These are phyloP conservation scores for Chloris gayana DNA, from an alignment of 176 grass and related monocot species.

Conservation along the genomic window DNA sequence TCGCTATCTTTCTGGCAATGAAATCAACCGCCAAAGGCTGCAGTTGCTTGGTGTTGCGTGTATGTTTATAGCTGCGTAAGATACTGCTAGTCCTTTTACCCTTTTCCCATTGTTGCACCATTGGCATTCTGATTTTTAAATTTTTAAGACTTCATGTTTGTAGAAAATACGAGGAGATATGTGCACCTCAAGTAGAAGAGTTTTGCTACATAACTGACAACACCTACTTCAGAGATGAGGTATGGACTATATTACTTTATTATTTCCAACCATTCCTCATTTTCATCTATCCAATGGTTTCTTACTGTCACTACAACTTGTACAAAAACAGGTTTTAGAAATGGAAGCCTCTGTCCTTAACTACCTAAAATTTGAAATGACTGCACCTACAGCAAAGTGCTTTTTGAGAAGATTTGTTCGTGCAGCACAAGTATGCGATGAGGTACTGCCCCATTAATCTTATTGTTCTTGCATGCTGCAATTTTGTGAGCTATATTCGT, in stretches of 20 bases:
- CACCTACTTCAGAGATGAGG: constrained; percentile 98
- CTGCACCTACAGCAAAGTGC: constrained; percentile 83
- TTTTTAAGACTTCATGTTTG: background rate
- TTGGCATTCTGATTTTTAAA: constrained; percentile 15
- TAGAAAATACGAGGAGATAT: constrained; percentile 99
- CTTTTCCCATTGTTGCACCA: background rate
- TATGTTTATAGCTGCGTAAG: constrained; percentile 98
- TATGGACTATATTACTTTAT: constrained; percentile 20
- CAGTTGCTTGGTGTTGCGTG: constrained; percentile 98
- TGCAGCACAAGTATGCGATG: constrained; percentile 80
- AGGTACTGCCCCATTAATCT: constrained; percentile 57
- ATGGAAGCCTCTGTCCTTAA: constrained; percentile 93
- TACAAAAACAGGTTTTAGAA: constrained; percentile 66
- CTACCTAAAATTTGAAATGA: constrained; percentile 97
- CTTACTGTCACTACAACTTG: background rate
- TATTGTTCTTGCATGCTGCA: background rate
- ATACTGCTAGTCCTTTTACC: constrained; percentile 17
- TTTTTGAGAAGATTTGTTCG: constrained; percentile 94
- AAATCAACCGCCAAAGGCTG: constrained; percentile 91
- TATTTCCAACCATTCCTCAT: background rate
- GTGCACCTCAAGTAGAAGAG: constrained; percentile 98
- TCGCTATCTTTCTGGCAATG: constrained; percentile 91
- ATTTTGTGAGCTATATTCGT: background rate
- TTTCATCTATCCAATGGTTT: background rate
- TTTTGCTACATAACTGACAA: constrained; percentile 99